Percentiles rank a stretch among this genome's conserved stretches.
These are phyloP conservation scores for Nemania diffusa DNA, from an alignment of 2,329 filamentous ascomycete species.

Conservation along the genomic window DNA sequence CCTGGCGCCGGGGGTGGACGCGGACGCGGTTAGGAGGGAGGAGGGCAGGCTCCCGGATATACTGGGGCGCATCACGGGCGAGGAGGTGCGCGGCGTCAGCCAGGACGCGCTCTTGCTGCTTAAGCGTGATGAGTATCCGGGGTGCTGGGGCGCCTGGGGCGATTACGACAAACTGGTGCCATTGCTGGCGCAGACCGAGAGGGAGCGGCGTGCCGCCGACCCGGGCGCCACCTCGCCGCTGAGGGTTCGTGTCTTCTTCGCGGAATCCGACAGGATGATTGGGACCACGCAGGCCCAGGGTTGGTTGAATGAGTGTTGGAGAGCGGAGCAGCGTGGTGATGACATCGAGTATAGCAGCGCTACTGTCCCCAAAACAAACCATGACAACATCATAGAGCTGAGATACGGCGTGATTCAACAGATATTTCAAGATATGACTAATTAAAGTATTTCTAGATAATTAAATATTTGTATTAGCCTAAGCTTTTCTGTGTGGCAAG, in stretches of 20 bases:
- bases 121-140: constrained; percentile 34
- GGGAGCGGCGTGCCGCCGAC: neutral
- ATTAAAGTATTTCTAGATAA: neutral
- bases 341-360: constrained; percentile 35
- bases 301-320: constrained; percentile 43
- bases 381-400: constrained; percentile 38
- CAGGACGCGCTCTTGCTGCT: constrained; percentile 40
- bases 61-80: constrained; percentile 21
- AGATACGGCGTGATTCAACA: constrained; percentile 37
- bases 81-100: constrained; percentile 35
- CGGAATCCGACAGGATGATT: constrained; percentile 41
- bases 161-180: constrained; percentile 41
- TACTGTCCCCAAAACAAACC: constrained; percentile 34
- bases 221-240: constrained; percentile 11
- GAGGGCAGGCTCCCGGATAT: constrained; percentile 26
- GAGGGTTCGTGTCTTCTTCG: constrained; percentile 38
- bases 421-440: constrained; percentile 28
- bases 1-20: constrained; percentile 30
- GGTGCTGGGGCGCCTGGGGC: constrained; percentile 38
- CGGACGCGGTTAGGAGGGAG: constrained; percentile 33
- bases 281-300: constrained; percentile 30
- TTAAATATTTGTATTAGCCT: neutral
- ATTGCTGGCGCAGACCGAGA: constrained; percentile 35
- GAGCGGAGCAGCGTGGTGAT: constrained; percentile 33
- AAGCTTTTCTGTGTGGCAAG: too few relatives aligned